Conservation (phyloP, 2,329 filamentous ascomycete species). For the Xylariales sp. region DNA sequence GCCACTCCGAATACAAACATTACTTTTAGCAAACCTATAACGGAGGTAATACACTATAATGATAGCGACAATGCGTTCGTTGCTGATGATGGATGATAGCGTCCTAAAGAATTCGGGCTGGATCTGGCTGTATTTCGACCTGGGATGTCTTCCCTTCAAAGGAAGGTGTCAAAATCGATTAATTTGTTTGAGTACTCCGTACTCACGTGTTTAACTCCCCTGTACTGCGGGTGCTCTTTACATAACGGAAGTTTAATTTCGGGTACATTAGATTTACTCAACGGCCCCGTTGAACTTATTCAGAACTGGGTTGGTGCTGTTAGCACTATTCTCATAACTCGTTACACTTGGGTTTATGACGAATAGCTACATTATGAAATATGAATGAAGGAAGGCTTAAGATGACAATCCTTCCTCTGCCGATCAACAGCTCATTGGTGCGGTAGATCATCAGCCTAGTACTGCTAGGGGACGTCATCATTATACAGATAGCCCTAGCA, state of each 20-base stretch:
- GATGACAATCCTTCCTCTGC: background rate
- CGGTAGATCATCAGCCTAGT: background rate
- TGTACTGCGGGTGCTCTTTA: no score
- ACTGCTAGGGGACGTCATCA: background rate
- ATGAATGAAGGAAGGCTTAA: background rate
- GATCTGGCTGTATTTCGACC: no score
- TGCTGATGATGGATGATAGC: no score
- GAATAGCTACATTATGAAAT: background rate
- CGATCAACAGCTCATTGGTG: background rate
- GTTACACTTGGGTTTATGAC: background rate
- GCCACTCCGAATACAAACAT: no score
- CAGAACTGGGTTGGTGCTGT: background rate
- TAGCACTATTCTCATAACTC: background rate
- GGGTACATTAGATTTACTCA: background rate
- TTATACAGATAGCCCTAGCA: background rate
- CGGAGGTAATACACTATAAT: no score
- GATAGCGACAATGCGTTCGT: no score
- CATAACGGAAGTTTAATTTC: background rate
- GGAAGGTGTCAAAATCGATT: no score
- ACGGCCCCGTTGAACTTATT: background rate
- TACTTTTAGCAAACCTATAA: no score
- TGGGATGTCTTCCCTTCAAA: no score
- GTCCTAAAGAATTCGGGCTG: no score
- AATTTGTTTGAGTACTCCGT: no score
- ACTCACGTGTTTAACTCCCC: no score